A percentile compares a stretch with the other conserved stretches of the same genome.
Evolutionary conservation across 2,329 filamentous ascomycete species (phyloP).

Genomic region (Pezicula neosporulosa): DNA sequence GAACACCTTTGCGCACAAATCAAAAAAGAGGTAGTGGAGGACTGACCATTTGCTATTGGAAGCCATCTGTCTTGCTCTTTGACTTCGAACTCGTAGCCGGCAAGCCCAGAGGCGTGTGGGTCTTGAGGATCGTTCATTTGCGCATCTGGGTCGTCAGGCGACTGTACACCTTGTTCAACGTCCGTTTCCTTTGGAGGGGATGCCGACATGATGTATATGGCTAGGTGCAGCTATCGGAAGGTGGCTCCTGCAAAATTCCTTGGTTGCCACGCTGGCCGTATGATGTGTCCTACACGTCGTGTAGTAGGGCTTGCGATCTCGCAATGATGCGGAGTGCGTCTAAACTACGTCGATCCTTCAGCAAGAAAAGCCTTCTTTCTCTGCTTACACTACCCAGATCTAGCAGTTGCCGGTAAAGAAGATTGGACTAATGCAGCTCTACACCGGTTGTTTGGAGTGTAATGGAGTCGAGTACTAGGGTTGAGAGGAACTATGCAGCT

Average conservation of each 20-base stretch:
- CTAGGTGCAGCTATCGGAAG: slow-evolving; percentile 37
- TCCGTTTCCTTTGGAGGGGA: slow-evolving; percentile 85
- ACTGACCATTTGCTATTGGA: slow-evolving; percentile 86
- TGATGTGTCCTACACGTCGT: slow-evolving; percentile 19
- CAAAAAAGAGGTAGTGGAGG: slow-evolving; percentile 35
- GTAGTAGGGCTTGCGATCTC: slow-evolving; percentile 14
- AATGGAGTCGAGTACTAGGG: slow-evolving; percentile 9
- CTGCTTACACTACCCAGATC: slow-evolving; percentile 14
- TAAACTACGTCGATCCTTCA: slow-evolving; percentile 19
- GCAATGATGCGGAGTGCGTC: slow-evolving; percentile 17
- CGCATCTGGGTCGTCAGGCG: slow-evolving; percentile 85
- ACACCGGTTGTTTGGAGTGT: slow-evolving; percentile 16
- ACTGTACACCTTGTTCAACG: slow-evolving; percentile 89
- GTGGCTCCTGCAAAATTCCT: slow-evolving; percentile 23
- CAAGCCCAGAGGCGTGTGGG: slow-evolving; percentile 68
- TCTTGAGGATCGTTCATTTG: slow-evolving; percentile 87
- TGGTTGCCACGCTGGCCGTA: slow-evolving; percentile 26
- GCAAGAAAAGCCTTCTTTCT: slow-evolving; percentile 18
- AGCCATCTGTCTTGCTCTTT: slow-evolving; percentile 3
- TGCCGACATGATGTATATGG: slow-evolving; percentile 92
- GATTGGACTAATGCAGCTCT: slow-evolving; percentile 21
- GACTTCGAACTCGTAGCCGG: slow-evolving; percentile 80
- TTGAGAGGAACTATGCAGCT: slow-evolving; percentile 7
- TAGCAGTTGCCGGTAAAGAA: slow-evolving; percentile 9
- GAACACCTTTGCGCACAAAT: slow-evolving; percentile 42